A percentile compares a stretch with the other conserved stretches of the same genome.
Conservation (phyloP, 129 eudicot genomes). For the sunflower (Helianthus annuus) region HanXRQr2.0-SUNRISE NC_035440.2:95658091-95658590, state of each 20-base stretch:
- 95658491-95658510: neutral
- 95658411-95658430: no score
- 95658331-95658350: no score
- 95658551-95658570: neutral
- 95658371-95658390: no score
- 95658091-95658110: conserved; percentile 83
- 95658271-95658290: neutral
- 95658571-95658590: conserved; percentile 25
- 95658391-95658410: no score
- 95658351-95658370: no score
- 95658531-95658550: conserved; percentile 5
- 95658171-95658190: conserved; percentile 89
- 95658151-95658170: conserved; percentile 81
- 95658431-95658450: no score
- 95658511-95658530: neutral
- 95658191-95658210: conserved; percentile 81
- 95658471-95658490: conserved; percentile 4
- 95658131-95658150: conserved; percentile 93
- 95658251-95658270: conserved; percentile 15
- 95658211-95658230: conserved; percentile 38
- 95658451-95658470: no score
- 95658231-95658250: conserved; percentile 32
- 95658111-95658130: conserved; percentile 95
- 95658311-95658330: no score
- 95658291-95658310: neutral